Conservation (phyloP, 2,329 filamentous ascomycete species). For the Madurella mycetomatis region DNA sequence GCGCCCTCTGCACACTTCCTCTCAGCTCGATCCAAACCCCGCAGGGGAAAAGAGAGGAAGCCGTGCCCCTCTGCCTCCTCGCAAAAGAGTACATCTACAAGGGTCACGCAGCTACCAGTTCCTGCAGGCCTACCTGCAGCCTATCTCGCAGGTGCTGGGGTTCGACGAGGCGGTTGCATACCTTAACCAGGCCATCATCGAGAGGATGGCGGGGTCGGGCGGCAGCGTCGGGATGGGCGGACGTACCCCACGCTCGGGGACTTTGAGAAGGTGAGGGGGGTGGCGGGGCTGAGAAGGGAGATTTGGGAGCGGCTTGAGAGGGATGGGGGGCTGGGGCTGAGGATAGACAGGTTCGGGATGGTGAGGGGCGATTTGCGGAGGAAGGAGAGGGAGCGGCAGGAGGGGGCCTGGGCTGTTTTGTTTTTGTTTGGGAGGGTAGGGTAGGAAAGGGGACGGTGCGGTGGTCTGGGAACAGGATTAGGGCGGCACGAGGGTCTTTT, state of each 20-base stretch:
- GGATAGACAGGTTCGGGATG: slow-evolving; percentile 8
- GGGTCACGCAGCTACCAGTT: slow-evolving; percentile 1
- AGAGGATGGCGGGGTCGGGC: background rate
- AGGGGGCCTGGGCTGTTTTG: background rate
- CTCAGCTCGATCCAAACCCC: background rate
- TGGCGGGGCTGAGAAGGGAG: slow-evolving; percentile 2
- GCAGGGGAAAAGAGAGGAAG: background rate
- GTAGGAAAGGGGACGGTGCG: too few relatives aligned
- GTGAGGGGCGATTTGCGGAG: background rate
- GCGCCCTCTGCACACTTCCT: background rate
- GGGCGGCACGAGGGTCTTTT: too few relatives aligned
- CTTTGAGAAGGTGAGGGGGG: background rate
- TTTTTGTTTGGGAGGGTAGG: background rate
- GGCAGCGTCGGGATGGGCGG: background rate
- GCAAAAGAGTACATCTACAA: background rate
- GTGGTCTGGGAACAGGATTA: too few relatives aligned
- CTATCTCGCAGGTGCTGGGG: slow-evolving; percentile 2
- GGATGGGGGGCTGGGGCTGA: background rate
- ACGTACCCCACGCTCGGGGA: slow-evolving; percentile 9
- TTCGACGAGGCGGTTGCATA: slow-evolving; percentile 10
- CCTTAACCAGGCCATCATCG: slow-evolving; percentile 3
- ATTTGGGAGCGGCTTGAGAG: background rate
- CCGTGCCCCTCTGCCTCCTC: background rate
- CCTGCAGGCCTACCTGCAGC: slow-evolving; percentile 1
- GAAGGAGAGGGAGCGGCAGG: background rate